Percentiles rank a stretch among this genome's conserved stretches.
phyloP scores from a whole-genome alignment of 164 flowering plant species.

The Magnolia kwangsiensis region DNA sequence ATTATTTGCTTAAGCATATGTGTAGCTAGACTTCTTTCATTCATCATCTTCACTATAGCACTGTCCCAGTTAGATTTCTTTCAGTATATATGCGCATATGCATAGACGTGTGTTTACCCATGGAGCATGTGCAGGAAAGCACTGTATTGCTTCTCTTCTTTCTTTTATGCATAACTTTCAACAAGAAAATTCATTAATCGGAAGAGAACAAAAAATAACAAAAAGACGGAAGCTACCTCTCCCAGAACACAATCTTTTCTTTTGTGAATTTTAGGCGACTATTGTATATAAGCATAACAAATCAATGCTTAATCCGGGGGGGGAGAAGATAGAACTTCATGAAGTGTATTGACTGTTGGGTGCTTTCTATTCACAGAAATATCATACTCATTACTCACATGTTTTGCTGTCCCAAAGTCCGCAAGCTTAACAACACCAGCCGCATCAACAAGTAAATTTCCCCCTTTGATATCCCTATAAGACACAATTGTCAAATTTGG shows the following conservation, averaged over 20 bases:
- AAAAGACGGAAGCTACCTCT: neutral
- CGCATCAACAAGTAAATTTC: slow-evolving; percentile 91
- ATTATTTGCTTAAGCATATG: too few species aligned
- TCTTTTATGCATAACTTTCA: too few species aligned
- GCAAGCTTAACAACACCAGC: slow-evolving; percentile 96
- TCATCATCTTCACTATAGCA: too few species aligned
- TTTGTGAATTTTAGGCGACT: neutral
- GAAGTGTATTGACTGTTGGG: neutral
- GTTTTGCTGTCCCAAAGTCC: slow-evolving; percentile 98
- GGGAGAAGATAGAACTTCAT: neutral
- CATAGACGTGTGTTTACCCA: too few species aligned
- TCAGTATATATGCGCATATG: too few species aligned
- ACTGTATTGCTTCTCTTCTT: too few species aligned
- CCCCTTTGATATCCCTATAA: slow-evolving; percentile 92
- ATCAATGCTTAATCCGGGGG: neutral
- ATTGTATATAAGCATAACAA: neutral
- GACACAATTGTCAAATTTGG: slow-evolving; percentile 3
- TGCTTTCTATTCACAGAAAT: neutral
- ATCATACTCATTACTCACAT: slow-evolving; percentile 48
- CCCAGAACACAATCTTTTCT: neutral
- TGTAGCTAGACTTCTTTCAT: too few species aligned
- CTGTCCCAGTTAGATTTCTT: too few species aligned
- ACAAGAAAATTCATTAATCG: too few species aligned
- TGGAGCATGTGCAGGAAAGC: too few species aligned
- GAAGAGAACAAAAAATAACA: too few species aligned